These are phyloP conservation scores for Tanacetum coccineum DNA, from an alignment of 129 eudicot species.

Conservation along the genomic window DNA sequence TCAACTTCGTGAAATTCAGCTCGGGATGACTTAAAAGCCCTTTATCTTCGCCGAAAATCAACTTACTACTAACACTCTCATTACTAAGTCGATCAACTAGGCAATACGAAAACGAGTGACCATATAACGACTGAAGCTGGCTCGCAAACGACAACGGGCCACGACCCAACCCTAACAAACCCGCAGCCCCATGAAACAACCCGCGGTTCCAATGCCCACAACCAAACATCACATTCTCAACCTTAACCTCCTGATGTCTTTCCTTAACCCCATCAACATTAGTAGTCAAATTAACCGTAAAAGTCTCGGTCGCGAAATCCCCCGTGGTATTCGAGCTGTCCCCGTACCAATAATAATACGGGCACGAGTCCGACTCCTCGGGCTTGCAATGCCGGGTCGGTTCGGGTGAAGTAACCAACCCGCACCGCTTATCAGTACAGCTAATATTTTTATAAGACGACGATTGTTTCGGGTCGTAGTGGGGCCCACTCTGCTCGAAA, in stretches of 20 bases:
- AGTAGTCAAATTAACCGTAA: conserved; percentile 74
- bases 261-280: conserved; percentile 32
- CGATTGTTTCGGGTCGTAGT: conserved; percentile 59
- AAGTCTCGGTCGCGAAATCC: conserved; percentile 83
- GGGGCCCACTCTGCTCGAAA: conserved; percentile 79
- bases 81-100: conserved; percentile 74
- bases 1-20: conserved; percentile 68
- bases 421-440: conserved; percentile 68
- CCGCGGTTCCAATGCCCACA: conserved; percentile 99
- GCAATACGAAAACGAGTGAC: conserved; percentile 87
- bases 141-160: conserved; percentile 90
- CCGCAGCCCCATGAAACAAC: conserved; percentile 90
- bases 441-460: conserved; percentile 49
- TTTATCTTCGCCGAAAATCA: conserved; percentile 85
- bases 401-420: conserved; percentile 74
- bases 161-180: conserved; percentile 78
- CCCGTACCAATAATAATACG: conserved; percentile 93
- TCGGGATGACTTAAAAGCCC: conserved; percentile 46
- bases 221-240: conserved; percentile 90
- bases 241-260: conserved; percentile 35
- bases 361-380: conserved; percentile 54
- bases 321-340: conserved; percentile 98
- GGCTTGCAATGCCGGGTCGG: conserved; percentile 46
- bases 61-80: conserved; percentile 79
- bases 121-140: conserved; percentile 69